Evolutionary conservation across 139 green algal species (phyloP), one percentile per base, ranked within the genome.

Genomic region (Chlorella ohadii): DNA sequence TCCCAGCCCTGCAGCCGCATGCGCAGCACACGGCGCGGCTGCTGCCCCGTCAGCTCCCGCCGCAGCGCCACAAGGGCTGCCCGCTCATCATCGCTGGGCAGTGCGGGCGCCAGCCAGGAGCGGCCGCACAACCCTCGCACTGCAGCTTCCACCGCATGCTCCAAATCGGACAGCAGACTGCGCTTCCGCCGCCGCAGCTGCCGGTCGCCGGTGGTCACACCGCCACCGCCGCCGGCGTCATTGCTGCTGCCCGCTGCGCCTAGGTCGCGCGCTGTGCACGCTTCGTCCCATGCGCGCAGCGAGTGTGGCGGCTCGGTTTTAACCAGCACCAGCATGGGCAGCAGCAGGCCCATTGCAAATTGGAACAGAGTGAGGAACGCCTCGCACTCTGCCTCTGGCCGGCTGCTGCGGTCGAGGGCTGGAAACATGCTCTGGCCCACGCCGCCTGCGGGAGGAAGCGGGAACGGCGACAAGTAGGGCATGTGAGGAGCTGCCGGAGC

Each of bases 341-440:
- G 12, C 19, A 77, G 70, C 39, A 77, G 70, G 39, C 70, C 70
- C 39, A 36, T 39, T 3, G 70, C 27, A 31, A 38, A 77, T 12
- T 59, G 34, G 13, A 77, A 33, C 28, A 77, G 34, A 47, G 39
- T 55, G 25, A 77, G 39, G 70, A 77, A 77, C 12, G 39, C 56
- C 13, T 77, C 70, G 23, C 70, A 77, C 41, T 77, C 70, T 44
- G 41, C 70, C 27, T 77, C 70, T 11, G 28, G 39, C 25, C 28
- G 70, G 2, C 41, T 20, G 39, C 39, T 36, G 25, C 41, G 70
- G 11, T 38, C 27, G 0, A 77, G 39, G 23, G 38, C 12, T 0
- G 70, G 70, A 11, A 77, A 59, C 70, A 77, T 77, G 27, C 39
- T 59, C 27, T 77, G 70, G 28, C 70, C 70, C 39, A 59, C 70